These are phyloP conservation scores for Diaporthe australafricana DNA, from an alignment of 2,329 filamentous ascomycete genomes.

Conservation along the genomic window DNA sequence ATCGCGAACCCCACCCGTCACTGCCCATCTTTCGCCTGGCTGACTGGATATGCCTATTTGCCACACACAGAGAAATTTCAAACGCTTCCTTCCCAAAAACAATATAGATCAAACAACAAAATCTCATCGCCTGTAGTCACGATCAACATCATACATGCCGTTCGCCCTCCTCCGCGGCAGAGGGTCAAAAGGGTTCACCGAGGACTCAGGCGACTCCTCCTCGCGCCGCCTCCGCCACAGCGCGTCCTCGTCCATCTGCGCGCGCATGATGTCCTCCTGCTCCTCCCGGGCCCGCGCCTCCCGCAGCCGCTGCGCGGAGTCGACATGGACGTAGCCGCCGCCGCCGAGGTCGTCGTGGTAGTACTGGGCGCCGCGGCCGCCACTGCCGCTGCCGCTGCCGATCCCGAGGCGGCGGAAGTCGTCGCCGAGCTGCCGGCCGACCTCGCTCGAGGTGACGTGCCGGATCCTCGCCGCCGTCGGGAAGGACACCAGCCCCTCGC, in stretches of 20 bases:
- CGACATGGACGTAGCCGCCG: neutral
- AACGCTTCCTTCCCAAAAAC: neutral
- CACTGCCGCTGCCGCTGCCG: neutral
- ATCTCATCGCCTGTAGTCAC: slow-evolving; percentile 14
- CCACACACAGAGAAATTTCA: neutral
- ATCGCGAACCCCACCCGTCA: neutral
- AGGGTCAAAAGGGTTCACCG: neutral
- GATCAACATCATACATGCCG: slow-evolving; percentile 6
- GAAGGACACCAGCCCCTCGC: neutral
- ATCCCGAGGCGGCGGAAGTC: neutral
- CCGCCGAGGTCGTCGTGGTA: slow-evolving; percentile 4
- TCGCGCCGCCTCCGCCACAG: slow-evolving; percentile 9
- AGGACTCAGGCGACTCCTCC: neutral
- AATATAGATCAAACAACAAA: neutral
- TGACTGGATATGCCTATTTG: no score
- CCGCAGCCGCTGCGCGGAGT: neutral
- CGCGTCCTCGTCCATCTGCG: neutral
- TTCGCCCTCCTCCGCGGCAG: neutral
- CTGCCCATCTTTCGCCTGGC: neutral
- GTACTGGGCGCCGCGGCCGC: neutral
- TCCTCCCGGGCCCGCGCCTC: slow-evolving; percentile 25
- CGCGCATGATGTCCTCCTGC: slow-evolving; percentile 23
- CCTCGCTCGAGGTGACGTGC: slow-evolving; percentile 31
- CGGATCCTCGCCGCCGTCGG: slow-evolving; percentile 7
- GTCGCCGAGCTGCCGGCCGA: slow-evolving; percentile 28